A percentile compares a stretch with the other conserved stretches of the same genome.
Evolutionary conservation across 1,284 basidiomycete species (phyloP).

Genomic region (Somion occarium): DNA sequence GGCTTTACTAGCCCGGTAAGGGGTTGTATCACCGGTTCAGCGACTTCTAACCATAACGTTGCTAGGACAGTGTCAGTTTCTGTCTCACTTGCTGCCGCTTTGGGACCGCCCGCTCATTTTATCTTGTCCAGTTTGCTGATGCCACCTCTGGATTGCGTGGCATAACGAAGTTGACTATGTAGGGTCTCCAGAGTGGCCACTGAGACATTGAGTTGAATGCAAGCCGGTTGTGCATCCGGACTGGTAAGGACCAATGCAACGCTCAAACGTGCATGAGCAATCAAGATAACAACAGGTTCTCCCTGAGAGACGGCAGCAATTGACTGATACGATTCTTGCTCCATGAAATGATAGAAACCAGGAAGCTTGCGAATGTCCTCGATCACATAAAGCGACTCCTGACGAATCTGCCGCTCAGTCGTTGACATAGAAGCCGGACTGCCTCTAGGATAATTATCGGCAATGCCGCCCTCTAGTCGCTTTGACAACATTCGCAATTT

Average conservation of each 20-base stretch:
- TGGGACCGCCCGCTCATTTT: background rate
- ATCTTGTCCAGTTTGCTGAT: background rate
- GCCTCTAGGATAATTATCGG: background rate
- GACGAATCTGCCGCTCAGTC: background rate
- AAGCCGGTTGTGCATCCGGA: background rate
- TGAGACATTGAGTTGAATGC: background rate
- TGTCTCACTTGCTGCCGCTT: background rate
- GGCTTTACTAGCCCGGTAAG: background rate
- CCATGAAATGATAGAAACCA: conserved; percentile 6
- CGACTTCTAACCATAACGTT: conserved; percentile 4
- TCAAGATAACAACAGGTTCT: conserved; percentile 5
- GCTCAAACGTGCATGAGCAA: background rate
- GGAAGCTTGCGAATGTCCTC: conserved; percentile 2
- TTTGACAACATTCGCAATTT: background rate
- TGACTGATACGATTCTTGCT: background rate
- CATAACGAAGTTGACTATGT: background rate
- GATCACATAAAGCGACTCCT: background rate
- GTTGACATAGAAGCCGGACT: background rate
- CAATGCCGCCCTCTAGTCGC: background rate
- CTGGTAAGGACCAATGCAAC: conserved; percentile 1
- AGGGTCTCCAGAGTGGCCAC: background rate
- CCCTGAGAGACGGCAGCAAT: background rate
- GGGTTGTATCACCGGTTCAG: conserved; percentile 1
- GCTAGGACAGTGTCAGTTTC: background rate
- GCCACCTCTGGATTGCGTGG: background rate